Evolutionary conservation across 768 basidiomycete species (phyloP).

Genomic region (Rhodotorula graminis): DNA sequence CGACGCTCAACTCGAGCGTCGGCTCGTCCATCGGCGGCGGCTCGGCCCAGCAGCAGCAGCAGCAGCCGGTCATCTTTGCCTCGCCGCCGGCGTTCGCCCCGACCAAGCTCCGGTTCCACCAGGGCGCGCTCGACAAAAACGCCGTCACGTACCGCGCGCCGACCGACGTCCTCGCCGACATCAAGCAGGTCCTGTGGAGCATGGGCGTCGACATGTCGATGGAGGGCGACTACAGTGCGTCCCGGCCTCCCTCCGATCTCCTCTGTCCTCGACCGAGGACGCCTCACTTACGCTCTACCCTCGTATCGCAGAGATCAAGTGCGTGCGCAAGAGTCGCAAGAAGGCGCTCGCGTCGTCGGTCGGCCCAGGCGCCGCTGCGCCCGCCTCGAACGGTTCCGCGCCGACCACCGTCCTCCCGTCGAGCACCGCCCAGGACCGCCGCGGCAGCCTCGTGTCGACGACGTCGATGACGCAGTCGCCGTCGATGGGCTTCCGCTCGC

Average conservation of each 20-base stretch:
- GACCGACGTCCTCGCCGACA: conserved; percentile 79
- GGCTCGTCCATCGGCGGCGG: neutral
- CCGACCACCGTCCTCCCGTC: neutral
- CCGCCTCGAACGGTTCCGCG: neutral
- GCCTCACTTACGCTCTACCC: neutral
- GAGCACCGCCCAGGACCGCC: conserved; percentile 45
- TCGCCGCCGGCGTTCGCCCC: conserved; percentile 49
- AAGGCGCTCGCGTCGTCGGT: conserved; percentile 22
- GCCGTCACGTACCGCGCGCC: conserved; percentile 80
- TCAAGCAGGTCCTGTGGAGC: conserved; percentile 68
- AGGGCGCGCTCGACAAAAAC: conserved; percentile 84
- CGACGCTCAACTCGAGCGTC: conserved; percentile 1
- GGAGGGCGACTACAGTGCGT: conserved; percentile 77
- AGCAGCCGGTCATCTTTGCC: conserved; percentile 4
- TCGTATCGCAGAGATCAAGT: conserved; percentile 31
- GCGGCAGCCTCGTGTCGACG: conserved; percentile 35
- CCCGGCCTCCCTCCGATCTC: neutral
- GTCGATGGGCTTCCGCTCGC: conserved; percentile 36
- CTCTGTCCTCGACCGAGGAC: neutral
- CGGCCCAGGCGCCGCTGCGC: neutral
- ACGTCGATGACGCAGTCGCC: conserved; percentile 32
- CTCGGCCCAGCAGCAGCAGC: neutral
- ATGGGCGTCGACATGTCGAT: conserved; percentile 87
- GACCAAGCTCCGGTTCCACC: conserved; percentile 65
- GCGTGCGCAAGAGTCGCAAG: conserved; percentile 37